Percentiles rank a stretch among this genome's conserved stretches.
Conservation (phyloP, 805 yeast species). For the Suhomyces sp. region DNA sequence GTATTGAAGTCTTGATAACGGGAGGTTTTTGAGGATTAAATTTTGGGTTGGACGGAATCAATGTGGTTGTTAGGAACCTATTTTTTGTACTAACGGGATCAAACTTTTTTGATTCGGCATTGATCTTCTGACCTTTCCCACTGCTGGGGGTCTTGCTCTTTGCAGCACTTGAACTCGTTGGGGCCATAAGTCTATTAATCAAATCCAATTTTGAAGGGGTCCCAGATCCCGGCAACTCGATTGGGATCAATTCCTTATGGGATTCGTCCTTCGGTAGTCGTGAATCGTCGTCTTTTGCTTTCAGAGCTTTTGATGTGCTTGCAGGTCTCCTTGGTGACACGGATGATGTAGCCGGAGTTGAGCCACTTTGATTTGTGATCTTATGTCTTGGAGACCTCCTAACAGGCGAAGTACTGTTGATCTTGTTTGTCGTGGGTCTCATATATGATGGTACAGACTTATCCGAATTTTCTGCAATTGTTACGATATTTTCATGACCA, state of each 20-base stretch:
- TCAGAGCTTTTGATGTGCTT: too few species aligned
- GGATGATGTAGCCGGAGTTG: too few species aligned
- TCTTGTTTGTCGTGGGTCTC: slow-evolving; percentile 7
- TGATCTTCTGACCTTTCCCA: slow-evolving; percentile 1
- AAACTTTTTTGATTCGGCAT: slow-evolving; percentile 5
- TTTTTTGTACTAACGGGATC: slow-evolving; percentile 22
- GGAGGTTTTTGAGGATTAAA: slow-evolving; percentile 18
- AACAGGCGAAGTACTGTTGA: slow-evolving; percentile 6
- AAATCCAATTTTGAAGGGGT: slow-evolving; percentile 3
- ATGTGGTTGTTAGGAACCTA: slow-evolving; percentile 35
- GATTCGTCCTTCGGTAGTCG: too few species aligned
- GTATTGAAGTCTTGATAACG: slow-evolving; percentile 10
- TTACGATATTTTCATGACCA: too few species aligned
- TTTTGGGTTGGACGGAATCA: slow-evolving; percentile 31
- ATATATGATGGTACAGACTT: slow-evolving; percentile 10
- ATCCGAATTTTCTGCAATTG: too few species aligned
- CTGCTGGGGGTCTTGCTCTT: slow-evolving; percentile 14
- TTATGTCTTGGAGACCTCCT: slow-evolving; percentile 1
- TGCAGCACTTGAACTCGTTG: slow-evolving; percentile 33
- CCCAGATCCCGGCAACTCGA: too few species aligned
- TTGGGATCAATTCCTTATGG: too few species aligned
- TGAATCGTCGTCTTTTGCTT: too few species aligned
- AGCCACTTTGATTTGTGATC: too few species aligned
- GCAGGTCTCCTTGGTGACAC: too few species aligned
- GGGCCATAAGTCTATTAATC: slow-evolving; percentile 25